Base-by-base conservation (phyloP, 768 basidiomycete genomes). In the Boletellus ananiceps region DNA sequence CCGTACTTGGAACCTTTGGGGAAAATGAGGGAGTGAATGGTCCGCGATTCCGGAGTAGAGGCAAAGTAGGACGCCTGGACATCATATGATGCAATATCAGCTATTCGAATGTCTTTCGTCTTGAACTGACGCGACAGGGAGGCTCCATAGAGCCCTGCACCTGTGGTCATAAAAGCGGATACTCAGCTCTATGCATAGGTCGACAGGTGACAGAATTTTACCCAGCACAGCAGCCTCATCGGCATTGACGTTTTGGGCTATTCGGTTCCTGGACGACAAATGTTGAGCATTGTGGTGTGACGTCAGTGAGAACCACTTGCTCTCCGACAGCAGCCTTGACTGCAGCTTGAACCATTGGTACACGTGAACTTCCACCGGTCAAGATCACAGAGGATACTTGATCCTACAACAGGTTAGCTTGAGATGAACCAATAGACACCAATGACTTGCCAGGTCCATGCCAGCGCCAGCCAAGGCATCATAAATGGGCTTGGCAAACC, bases 191-290 rank as follows among this genome's bases (percentile, higher is more conserved):
- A 46, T n/a, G 18, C 25, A 40, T 29, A 1, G 14, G 2, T 37
- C 33, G 49, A 43, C 39, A 21, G 2, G 15, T 46, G 19, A 51
- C 14, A 18, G 7, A 7, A 19, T 42, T 57, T 18, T 65, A 76
- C 87, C 93, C 38, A 99, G 79, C 16, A 97, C 95, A 21, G 88
- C 89, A 0, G 93, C 90, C 70, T 99, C 96, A 64, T 98, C 96
- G 0, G 95, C 86, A 65, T 99, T 98, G 52, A 99, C 90, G 57
- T 97, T 98, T 62, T 86, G 76, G 5, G 95, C 91, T 49, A 98
- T 86, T 68, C 89, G 91, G 45, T 84, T 80, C 40, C 84, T 87
- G 44, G 14, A 46, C 14, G 14, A 50, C 21, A 40, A 18, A 39
- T 18, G 41, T 51, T 44, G 49, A 53, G 13, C 4, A 9, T 16